phyloP scores from a whole-genome alignment of 257 asterid genomes.

The Perilla frutescens region DNA sequence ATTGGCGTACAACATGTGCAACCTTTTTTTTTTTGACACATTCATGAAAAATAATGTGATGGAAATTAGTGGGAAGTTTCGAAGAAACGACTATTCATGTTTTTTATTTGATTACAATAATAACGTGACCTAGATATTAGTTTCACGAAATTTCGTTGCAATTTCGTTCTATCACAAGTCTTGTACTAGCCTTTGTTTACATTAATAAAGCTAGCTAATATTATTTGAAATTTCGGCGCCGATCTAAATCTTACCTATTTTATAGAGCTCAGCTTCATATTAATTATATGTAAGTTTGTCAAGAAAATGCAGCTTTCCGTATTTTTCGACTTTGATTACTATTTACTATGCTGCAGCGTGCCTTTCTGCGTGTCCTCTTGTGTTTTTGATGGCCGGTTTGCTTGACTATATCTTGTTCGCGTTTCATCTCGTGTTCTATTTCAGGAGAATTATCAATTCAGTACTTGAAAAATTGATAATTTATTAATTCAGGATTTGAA shows the following conservation, averaged over 20 bases:
- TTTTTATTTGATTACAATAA: conserved; percentile 1
- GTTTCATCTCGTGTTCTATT: too few species aligned
- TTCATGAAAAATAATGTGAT: background rate
- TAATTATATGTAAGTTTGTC: background rate
- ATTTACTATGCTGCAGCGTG: too few species aligned
- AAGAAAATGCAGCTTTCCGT: background rate
- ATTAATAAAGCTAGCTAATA: conserved; percentile 11
- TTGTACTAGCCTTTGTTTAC: background rate
- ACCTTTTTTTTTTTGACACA: conserved; percentile 12
- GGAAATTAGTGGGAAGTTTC: conserved; percentile 33
- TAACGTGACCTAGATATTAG: background rate
- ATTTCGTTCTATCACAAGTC: conserved; percentile 17
- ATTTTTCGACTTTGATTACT: background rate
- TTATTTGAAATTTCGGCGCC: background rate
- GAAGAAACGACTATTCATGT: conserved; percentile 19
- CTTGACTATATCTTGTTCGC: background rate
- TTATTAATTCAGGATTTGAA: too few species aligned
- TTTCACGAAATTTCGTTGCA: conserved; percentile 40
- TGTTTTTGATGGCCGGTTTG: background rate
- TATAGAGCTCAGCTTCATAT: background rate
- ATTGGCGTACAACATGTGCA: conserved; percentile 9
- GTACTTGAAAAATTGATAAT: too few species aligned
- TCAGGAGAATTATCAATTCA: too few species aligned
- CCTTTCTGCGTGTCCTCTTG: background rate
- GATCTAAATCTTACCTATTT: background rate